A percentile compares a stretch with the other conserved stretches of the same genome.
These are phyloP conservation scores for Brassica nigra DNA, from an alignment of 345 rosid species.

Conservation along the genomic window DNA sequence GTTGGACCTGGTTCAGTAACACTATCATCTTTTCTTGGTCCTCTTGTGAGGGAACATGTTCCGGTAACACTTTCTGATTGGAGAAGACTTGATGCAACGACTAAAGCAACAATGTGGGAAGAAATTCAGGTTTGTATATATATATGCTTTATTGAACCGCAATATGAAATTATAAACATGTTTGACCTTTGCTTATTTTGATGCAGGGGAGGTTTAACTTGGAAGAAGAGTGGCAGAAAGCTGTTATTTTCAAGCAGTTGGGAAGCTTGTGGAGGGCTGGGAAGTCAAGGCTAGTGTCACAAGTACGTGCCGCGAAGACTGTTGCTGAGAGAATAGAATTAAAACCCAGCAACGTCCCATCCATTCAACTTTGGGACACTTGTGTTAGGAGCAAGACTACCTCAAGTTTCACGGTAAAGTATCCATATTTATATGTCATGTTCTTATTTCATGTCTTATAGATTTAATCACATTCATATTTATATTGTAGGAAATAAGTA, in stretches of 20 bases:
- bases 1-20: neutral
- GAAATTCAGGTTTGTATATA: too few relatives aligned
- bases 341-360: conserved; percentile 12
- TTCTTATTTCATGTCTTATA: too few relatives aligned
- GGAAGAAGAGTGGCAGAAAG: neutral
- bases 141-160: too few relatives aligned
- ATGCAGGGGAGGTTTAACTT: neutral
- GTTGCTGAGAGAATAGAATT: neutral
- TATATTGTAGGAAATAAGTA: too few relatives aligned
- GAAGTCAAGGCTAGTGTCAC: conserved; percentile 8
- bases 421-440: neutral
- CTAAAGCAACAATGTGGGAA: too few relatives aligned
- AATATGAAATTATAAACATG: neutral
- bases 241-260: neutral
- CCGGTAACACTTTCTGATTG: neutral
- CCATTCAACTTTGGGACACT: conserved; percentile 7
- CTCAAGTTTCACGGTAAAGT: neutral
- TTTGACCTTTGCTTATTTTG: neutral
- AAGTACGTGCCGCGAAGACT: conserved; percentile 5
- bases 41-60: neutral
- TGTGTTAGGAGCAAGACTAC: neutral
- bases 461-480: too few relatives aligned
- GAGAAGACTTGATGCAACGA: neutral
- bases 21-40: neutral
- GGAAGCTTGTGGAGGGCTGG: neutral